phyloP scores from a whole-genome alignment of 805 yeast species.

The Saccharomycopsis malanga region DNA sequence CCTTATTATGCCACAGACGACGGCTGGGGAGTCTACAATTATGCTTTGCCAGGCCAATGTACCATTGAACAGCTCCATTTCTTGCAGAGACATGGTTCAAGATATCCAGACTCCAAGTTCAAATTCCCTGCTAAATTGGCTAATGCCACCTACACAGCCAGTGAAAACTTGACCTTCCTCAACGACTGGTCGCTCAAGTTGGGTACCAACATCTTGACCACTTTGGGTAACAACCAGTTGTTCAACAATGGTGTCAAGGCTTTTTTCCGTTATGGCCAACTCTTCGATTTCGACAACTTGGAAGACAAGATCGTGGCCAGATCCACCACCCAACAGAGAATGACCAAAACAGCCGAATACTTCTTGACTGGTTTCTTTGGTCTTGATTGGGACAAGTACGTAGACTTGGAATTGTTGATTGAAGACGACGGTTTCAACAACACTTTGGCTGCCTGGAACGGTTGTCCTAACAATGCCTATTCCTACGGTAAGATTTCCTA shows the following conservation, averaged over 20 bases:
- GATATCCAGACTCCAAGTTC: constrained; percentile 42
- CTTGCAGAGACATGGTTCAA: neutral
- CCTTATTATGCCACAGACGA: constrained; percentile 22
- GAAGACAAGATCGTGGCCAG: constrained; percentile 21
- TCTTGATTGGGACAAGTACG: constrained; percentile 22
- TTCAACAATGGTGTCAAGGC: constrained; percentile 22
- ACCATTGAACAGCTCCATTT: constrained; percentile 47
- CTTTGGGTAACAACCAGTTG: constrained; percentile 23
- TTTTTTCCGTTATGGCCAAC: constrained; percentile 23
- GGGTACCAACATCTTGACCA: constrained; percentile 21
- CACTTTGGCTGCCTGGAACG: constrained; percentile 20
- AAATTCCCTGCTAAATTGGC: constrained; percentile 31
- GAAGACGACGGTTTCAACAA: constrained; percentile 23
- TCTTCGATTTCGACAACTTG: constrained; percentile 15
- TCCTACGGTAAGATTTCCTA: constrained; percentile 12
- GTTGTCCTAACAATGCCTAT: constrained; percentile 20
- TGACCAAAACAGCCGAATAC: constrained; percentile 39
- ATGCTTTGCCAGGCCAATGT: constrained; percentile 34
- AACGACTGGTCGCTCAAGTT: constrained; percentile 32
- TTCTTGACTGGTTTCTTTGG: constrained; percentile 47
- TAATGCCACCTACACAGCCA: constrained; percentile 24
- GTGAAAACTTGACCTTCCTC: constrained; percentile 48
- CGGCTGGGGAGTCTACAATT: constrained; percentile 24
- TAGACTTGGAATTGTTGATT: constrained; percentile 22
- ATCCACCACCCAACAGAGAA: constrained; percentile 41